phyloP scores from a whole-genome alignment of 768 basidiomycete genomes.

The Xerocomus potaroensis region DNA sequence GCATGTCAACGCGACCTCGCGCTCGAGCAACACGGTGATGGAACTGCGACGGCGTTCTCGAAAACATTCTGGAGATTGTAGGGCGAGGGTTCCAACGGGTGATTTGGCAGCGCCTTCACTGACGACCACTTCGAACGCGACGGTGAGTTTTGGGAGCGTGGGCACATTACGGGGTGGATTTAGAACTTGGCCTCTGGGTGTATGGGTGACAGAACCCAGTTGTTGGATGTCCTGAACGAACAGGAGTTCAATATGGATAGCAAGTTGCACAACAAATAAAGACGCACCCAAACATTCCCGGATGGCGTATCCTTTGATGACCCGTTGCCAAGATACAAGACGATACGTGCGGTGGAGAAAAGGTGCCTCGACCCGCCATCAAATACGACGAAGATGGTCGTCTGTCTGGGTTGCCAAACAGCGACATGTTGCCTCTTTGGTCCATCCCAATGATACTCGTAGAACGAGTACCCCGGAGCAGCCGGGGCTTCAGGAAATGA shows the following conservation, averaged over 20 bases:
- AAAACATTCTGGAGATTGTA: conserved; percentile 6
- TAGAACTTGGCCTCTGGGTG: conserved; percentile 1
- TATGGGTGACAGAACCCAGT: conserved; percentile 8
- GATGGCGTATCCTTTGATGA: conserved; percentile 8
- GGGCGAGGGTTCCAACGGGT: conserved; percentile 9
- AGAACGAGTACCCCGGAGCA: conserved; percentile 11
- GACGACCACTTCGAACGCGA: conserved; percentile 20
- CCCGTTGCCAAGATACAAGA: conserved; percentile 14
- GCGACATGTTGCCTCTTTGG: conserved; percentile 18
- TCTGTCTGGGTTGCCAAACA: conserved; percentile 23
- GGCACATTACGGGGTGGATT: conserved; percentile 8
- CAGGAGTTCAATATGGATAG: not conserved
- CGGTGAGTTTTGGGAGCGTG: conserved; percentile 17
- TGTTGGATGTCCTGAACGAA: conserved; percentile 17
- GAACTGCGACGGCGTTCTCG: conserved; percentile 4
- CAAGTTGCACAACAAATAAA: no score
- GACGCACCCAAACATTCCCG: conserved; percentile 20
- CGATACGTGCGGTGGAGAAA: conserved; percentile 19
- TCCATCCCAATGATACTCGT: conserved; percentile 23
- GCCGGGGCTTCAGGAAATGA: not conserved
- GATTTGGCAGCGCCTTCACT: conserved; percentile 4
- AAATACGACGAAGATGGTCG: conserved; percentile 20
- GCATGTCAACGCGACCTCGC: conserved; percentile 11
- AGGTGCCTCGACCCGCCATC: conserved; percentile 18
- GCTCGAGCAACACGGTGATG: conserved; percentile 12